Evolutionary conservation across 495 filamentous ascomycete species (phyloP), one percentile per base, ranked within the genome.

Genomic region (Parmelia sp.): DNA sequence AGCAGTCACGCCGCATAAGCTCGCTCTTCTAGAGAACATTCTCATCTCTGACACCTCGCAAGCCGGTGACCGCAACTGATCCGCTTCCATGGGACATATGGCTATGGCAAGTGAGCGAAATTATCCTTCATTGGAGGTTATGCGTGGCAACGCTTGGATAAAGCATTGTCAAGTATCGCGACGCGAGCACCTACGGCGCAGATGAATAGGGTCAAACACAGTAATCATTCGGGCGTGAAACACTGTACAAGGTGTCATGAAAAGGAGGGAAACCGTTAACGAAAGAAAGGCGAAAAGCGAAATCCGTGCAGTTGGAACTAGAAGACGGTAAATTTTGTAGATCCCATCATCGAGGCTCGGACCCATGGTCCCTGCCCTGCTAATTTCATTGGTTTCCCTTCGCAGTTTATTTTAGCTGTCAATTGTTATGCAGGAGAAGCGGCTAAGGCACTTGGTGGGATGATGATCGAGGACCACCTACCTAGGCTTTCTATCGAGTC

Each of bases 321-420:
- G 14, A 60, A 29, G 39, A 60, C 37, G 35, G 57, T 19, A 44
- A 44, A 21, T 29, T 39, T 36, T 44, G 57, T 29, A 60, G 57
- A 60, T 60, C 57, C 37, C 57, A 60, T 44, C 37, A 42, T 60
- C 57, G 57, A 60, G 57, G 57, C 37, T 44, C 37, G 57, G 47
- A 31, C 47, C 47, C 25, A 53, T 53, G 27, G 37, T 45, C 29
- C 57, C 57, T 23, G 40, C 37, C 57, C 25, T 31, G n/a, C 33
- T 53, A 53, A 31, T 33, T 31, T 53, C 15, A 53, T 53, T 53
- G 49, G 49, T 53, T 11, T 53, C 15, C 27, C 49, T 37, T 21
- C 19, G 39, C 10, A 21, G 21, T 47, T 44, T 27, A 60, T 44
- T 23, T 40, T 45, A 21, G 29, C 25, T 31, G 49, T 53, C 49